Evolutionary conservation across 345 rosid genomes (phyloP), one percentile per base, ranked within the genome.

Genomic region (Bruguiera sexangula): DNA sequence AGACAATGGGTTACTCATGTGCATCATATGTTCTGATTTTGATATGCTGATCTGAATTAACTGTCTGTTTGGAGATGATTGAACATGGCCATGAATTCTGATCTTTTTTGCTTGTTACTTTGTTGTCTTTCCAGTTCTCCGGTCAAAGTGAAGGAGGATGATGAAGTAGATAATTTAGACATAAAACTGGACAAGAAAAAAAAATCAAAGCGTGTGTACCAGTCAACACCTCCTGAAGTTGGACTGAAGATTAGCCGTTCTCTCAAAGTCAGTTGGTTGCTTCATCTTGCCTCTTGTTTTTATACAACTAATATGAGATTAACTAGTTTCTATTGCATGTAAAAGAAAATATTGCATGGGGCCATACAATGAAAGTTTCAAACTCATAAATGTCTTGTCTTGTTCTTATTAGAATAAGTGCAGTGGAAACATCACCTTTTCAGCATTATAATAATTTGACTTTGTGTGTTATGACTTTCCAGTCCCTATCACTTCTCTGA

Each of bases 221-320:
- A 79, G 73, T 86, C 96, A 56, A 84, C 78, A 2, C 37, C 86
- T 80, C 93, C 96, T 77, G 93, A 90, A 88, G 91, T 90, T 75
- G 90, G 96, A 76, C 71, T 80, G 79, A 90, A 90, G 83, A 90
- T 88, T 61, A 90, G 96, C 76, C 85, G 86, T 34, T 80, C 96
- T 34, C 79, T 90, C 19, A 90, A 86, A 85, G 96, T 84, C 67
- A 76, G 89, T 86, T 78, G 52, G 74, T 66, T 67, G 66, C 73
- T 74, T 61, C 19, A 66, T 57, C 62, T 32, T 63, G 18, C 68
- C 11, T 32, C 21, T 31, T 43, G 54, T 52, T 65, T 53, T 36
- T 55, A 32, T 36, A 61, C 30, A 19, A 27, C 30, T 60, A 57
- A 37, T 7, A 16, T 5, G 34, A 58, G 24, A 53, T 69, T 62